Evolutionary conservation across 208 protist genomes (phyloP), one percentile per base, ranked within the genome.

Genomic region (Leishmania braziliensis): DNA sequence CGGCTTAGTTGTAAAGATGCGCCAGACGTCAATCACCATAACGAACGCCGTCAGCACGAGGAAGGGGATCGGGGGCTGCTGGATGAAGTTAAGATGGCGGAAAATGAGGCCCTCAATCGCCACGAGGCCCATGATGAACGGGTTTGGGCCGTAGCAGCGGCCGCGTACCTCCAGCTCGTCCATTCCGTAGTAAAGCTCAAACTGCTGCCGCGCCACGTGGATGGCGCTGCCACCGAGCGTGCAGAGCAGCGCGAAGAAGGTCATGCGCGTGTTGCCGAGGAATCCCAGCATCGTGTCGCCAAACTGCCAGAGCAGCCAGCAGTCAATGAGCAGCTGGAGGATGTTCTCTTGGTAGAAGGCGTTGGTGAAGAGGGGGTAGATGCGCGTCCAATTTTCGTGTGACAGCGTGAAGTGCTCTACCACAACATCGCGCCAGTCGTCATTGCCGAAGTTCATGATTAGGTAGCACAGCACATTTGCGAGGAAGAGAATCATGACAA

Each of bases 21-120:
- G 90, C 94, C 94, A 97, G 56, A 96, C 92, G 78, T 97, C 94
- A 66, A 97, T 95, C 18, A 96, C 90, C 91, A 97, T 97, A 69
- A 96, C 91, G 75, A 96, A 93, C 1, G 92, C 94, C 5, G 94
- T 96, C 66, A 97, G 90, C 74, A 97, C 92, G 54, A 97, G 85
- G 84, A 96, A 97, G 8, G 94, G 94, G 36, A 97, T 89, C 16
- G 94, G 94, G n/a, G 94, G 94, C 86, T 96, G 92, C 89, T 96
- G 92, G 69, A 96, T 92, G 78, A 97, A 96, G 89, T 95, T 97
- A 26, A 97, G 88, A 79, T 97, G 94, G 16, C 94, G 92, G 84
- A 97, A 97, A 66, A 97, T 95, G 65, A 96, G 88, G 10, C 94
- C 94, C 78, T 97, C 94, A 18, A 97, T 88, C 29, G 88, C 88